Evolutionary conservation across 2,329 filamentous ascomycete genomes (phyloP).

Genomic region (Rutstroemia sp.): DNA sequence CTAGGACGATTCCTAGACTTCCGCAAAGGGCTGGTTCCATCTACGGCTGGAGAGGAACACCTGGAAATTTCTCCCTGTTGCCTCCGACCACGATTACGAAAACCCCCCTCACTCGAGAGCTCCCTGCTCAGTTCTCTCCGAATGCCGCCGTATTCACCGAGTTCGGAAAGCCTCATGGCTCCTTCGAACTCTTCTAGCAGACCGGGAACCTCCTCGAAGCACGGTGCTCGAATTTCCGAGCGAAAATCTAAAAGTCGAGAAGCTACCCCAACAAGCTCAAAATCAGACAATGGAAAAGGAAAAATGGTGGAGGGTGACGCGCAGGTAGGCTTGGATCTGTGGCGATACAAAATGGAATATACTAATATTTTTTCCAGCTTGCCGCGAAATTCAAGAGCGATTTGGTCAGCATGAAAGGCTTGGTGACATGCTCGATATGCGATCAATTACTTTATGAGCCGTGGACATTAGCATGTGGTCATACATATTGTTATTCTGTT

Average conservation of each 20-base stretch:
- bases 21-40: too few relatives aligned
- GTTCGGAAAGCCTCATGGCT: conserved; percentile 11
- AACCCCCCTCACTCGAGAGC: background rate
- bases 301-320: conserved; percentile 9
- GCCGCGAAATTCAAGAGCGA: conserved; percentile 34
- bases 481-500: conserved; percentile 66
- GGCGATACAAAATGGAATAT: background rate
- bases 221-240: conserved; percentile 1
- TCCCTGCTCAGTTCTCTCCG: background rate
- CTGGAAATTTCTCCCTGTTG: background rate
- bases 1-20: too few relatives aligned
- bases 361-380: conserved; percentile 19
- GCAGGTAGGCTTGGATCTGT: conserved; percentile 12
- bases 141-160: background rate
- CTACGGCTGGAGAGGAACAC: too few relatives aligned
- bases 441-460: conserved; percentile 62
- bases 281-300: background rate
- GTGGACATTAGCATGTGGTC: conserved; percentile 59
- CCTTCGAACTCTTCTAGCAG: conserved; percentile 9
- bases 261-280: background rate
- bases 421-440: conserved; percentile 63
- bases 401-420: conserved; percentile 51
- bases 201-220: background rate
- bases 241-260: conserved; percentile 7
- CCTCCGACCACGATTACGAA: background rate